phyloP scores from a whole-genome alignment of 2,329 filamentous ascomycete genomes.

The Pleurostoma richardsiae region DNA sequence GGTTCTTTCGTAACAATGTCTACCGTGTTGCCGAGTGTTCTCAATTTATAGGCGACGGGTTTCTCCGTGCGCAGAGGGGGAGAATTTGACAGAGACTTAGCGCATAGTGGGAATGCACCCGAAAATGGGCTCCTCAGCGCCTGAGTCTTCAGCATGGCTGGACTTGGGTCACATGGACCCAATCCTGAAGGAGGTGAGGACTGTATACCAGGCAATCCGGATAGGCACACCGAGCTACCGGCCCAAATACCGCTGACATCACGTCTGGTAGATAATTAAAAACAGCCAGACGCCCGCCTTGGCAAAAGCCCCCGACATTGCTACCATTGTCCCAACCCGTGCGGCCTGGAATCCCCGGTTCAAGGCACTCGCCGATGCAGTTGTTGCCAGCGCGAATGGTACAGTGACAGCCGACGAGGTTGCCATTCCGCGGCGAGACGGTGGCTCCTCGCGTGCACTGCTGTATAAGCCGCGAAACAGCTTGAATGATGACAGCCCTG shows the following conservation, averaged over 20 bases:
- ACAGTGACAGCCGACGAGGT: not conserved
- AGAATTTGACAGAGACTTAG: too few species aligned
- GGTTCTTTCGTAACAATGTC: too few species aligned
- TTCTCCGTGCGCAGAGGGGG: too few species aligned
- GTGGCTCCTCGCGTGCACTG: not conserved
- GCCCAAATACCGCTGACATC: not conserved
- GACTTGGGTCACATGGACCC: conserved; percentile 1
- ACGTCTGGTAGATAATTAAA: not conserved
- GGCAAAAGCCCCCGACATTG: conserved; percentile 14
- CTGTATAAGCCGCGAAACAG: conserved; percentile 26
- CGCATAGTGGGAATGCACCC: too few species aligned
- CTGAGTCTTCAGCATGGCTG: not conserved
- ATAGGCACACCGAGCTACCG: not conserved
- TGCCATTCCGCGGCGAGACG: not conserved
- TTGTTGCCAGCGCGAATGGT: not conserved
- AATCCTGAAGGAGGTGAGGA: not conserved
- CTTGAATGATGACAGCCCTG: conserved; percentile 24
- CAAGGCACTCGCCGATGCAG: not conserved
- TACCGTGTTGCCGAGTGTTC: too few species aligned
- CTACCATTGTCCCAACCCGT: conserved; percentile 12
- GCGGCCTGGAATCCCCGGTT: conserved; percentile 14
- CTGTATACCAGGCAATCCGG: not conserved
- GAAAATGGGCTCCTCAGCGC: not conserved
- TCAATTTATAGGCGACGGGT: too few species aligned
- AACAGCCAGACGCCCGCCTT: not conserved